Evolutionary conservation across 805 yeast species (phyloP), one percentile per base, ranked within the genome.

Genomic region (Candida chauliodis): DNA sequence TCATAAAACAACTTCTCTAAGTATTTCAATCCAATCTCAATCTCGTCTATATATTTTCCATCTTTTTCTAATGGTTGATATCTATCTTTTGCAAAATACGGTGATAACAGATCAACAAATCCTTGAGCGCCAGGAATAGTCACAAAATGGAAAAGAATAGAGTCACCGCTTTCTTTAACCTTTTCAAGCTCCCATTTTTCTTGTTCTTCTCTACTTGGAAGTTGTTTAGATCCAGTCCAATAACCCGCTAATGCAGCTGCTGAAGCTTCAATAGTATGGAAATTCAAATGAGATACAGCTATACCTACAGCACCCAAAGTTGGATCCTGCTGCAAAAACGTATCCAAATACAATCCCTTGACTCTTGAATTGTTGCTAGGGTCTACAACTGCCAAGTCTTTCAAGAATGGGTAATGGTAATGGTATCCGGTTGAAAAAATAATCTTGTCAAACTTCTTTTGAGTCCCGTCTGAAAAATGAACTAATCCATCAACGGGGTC

Each of bases 191-290:
- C 66, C 67, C 72, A 67, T 7, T 48, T 40, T 14, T 37, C 40
- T 48, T 73, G 77, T 17, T 65, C 71, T 19, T 61, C 61, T 11
- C 50, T 43, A 0, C 64, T 30, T 1, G 81, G 80, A 18, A 75
- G 50, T 8, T 44, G 10, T 18, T 51, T 56, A 20, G 58, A 57
- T 5, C 55, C 54, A 2, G 76, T 60, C 77, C 79, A 76, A 3
- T 74, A 71, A n/a, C 81, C 81, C 11, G 78, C 76, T 35, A 76
- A 58, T 0, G 79, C 78, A n/a, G 77, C 72, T 1, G 78, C 75
- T 33, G 64, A 56, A 2, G 71, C 59, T 47, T 77, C 82, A 45
- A 75, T 71, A 11, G 72, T 62, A 36, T 72, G 71, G 58, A 74
- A 75, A 44, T 69, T 64, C 18, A 73, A 49, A 2, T 71, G 67